Evolutionary conservation across 108 stramenopile species (phyloP).

Genomic region (Cyclostephanos tholiformis): DNA sequence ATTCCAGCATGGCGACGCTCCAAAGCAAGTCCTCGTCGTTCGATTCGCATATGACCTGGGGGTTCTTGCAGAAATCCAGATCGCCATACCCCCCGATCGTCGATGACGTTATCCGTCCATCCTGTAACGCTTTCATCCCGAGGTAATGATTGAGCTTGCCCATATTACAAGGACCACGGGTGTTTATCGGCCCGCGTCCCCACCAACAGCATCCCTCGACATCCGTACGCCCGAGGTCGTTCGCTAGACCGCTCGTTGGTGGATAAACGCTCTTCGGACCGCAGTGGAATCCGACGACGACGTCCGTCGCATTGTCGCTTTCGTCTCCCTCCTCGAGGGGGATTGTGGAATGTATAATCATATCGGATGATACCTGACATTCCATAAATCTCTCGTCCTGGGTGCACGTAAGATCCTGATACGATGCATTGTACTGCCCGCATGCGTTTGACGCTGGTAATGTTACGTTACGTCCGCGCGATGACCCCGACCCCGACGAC

Average conservation of each 20-base stretch:
- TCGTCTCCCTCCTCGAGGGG: background rate
- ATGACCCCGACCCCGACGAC: too few relatives aligned
- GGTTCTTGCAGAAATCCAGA: slow-evolving; percentile 15
- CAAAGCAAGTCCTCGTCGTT: slow-evolving; percentile 36
- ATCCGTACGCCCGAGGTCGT: slow-evolving; percentile 20
- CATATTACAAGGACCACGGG: slow-evolving; percentile 32
- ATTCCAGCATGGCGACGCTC: slow-evolving; percentile 47
- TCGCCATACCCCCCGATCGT: slow-evolving; percentile 17
- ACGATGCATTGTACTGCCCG: slow-evolving; percentile 2
- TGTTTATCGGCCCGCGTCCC: slow-evolving; percentile 42
- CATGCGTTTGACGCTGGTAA: slow-evolving; percentile 18
- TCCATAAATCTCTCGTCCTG: slow-evolving; percentile 24
- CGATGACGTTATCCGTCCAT: slow-evolving; percentile 15
- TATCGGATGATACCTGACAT: slow-evolving; percentile 11
- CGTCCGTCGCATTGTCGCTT: background rate
- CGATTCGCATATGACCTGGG: slow-evolving; percentile 21
- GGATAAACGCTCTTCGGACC: slow-evolving; percentile 16
- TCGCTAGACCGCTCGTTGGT: background rate
- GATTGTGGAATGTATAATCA: background rate
- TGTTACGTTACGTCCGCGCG: background rate
- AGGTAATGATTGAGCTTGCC: slow-evolving; percentile 44
- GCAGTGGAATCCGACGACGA: slow-evolving; percentile 8
- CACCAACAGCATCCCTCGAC: slow-evolving; percentile 45
- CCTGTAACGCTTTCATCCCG: slow-evolving; percentile 14
- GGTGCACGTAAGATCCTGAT: background rate